Base-by-base conservation (phyloP, 371 early-diverging fungal species). In the Syncephalastrum monosporum region DNA sequence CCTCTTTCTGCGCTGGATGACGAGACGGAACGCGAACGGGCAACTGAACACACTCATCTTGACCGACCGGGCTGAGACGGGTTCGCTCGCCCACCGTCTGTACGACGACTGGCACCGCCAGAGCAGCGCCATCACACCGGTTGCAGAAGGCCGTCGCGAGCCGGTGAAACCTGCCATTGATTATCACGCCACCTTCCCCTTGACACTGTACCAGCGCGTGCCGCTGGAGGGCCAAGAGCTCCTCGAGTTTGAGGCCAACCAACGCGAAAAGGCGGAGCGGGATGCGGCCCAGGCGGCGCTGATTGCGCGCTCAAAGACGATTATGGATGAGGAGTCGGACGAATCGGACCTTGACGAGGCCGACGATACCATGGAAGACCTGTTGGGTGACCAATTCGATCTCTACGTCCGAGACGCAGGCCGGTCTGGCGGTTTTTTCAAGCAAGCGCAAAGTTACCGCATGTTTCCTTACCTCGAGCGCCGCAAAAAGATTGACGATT, bases 381-480 rank as follows among this genome's bases (percentile, higher is more conserved):
- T 83, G 33, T 60, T 79, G 46, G 78, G 75, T 1, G 69, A 60
- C 0, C 84, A 85, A 45, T 89, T 81, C 64, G 97, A 96, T 70
- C 74, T 93, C 12, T 90, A 94, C 60, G 86, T 94, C 50, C 79
- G 86, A 57, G 91, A 92, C 56, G 75, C 79, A 3, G 81, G 76
- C 12, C 77, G 84, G 48, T 79, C 77, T 5, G 85, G 87, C 27
- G 87, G 88, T 2, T 91, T 91, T 69, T 91, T 91, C 73, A 89
- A 92, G 59, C 89, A 91, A 55, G 75, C 82, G 15, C 90, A 91
- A 65, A 86, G 83, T 61, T 92, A 87, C 64, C 80, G 85, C 50
- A 94, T 95, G 96, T 98, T 91, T 68, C 98, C 98, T 0, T 91
- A 84, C 57, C 65, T 79, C 7, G 97, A 96, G 58, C 81, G 83